Evolutionary conservation across 306 rosid species (phyloP).

Genomic region (Leucaena leucocephala): DNA sequence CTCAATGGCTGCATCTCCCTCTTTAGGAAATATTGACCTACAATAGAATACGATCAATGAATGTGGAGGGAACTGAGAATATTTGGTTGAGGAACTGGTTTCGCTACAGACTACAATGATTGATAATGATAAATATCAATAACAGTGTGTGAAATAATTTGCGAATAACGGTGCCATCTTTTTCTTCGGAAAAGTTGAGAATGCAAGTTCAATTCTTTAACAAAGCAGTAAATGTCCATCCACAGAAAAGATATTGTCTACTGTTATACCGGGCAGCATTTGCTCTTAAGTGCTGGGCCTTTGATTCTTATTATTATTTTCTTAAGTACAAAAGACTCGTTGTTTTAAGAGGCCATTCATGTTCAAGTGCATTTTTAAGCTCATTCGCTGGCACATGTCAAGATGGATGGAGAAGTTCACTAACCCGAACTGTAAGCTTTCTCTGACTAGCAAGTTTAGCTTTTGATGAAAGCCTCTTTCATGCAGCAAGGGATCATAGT

Average conservation of each 20-base stretch:
- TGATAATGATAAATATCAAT: conserved; percentile 28
- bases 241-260: not conserved
- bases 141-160: conserved; percentile 21
- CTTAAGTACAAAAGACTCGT: not conserved
- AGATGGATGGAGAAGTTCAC: conserved; percentile 43
- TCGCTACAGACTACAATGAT: conserved; percentile 1
- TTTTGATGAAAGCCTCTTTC: conserved; percentile 81
- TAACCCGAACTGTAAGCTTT: conserved; percentile 63
- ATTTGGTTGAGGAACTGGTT: conserved; percentile 28
- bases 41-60: conserved; percentile 35
- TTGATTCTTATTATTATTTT: conserved; percentile 11
- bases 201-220: conserved; percentile 31
- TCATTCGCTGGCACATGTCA: conserved; percentile 30
- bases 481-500: conserved; percentile 74
- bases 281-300: conserved; percentile 2
- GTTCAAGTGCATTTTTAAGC: conserved; percentile 17
- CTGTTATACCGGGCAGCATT: conserved; percentile 24
- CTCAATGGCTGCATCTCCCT: conserved; percentile 45
- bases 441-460: conserved; percentile 67
- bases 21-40: conserved; percentile 54
- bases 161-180: not conserved
- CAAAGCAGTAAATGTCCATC: conserved; percentile 16
- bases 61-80: conserved; percentile 20
- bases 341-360: conserved; percentile 16
- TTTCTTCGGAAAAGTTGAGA: conserved; percentile 20